Evolutionary conservation across 768 basidiomycete genomes (phyloP).

Genomic region (Leccinum subtestaceum): DNA sequence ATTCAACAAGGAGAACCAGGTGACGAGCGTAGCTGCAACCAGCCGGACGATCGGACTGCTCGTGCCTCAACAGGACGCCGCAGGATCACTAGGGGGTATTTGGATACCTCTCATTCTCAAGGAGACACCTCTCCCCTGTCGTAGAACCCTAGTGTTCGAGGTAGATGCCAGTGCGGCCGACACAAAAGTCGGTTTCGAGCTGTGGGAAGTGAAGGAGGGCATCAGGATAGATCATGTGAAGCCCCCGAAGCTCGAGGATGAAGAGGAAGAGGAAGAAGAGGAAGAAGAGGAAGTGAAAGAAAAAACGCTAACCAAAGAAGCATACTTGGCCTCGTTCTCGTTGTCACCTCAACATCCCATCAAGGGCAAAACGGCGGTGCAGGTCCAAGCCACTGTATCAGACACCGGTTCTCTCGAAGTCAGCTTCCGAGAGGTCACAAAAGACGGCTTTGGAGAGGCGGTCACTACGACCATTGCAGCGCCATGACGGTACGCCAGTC

Average conservation of each 20-base stretch:
- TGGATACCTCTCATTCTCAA: constrained; percentile 66
- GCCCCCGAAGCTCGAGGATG: constrained; percentile 42
- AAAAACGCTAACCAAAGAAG: constrained; percentile 55
- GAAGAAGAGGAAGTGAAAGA: constrained; percentile 58
- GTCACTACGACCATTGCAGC: constrained; percentile 28
- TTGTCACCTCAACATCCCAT: constrained; percentile 38
- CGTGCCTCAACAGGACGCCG: constrained; percentile 49
- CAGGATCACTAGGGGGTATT: constrained; percentile 50
- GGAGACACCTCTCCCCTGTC: constrained; percentile 69
- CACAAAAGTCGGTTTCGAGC: constrained; percentile 54
- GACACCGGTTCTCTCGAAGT: constrained; percentile 37
- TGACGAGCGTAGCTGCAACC: constrained; percentile 51
- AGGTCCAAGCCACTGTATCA: constrained; percentile 40
- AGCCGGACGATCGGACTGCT: constrained; percentile 62
- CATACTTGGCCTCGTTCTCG: constrained; percentile 38
- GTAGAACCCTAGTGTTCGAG: constrained; percentile 58
- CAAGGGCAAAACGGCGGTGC: constrained; percentile 50
- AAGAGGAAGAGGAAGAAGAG: constrained; percentile 32
- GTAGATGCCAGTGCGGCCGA: constrained; percentile 44
- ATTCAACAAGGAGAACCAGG: constrained; percentile 43
- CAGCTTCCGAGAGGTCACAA: constrained; percentile 37
- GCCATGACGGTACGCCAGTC: constrained; percentile 15
- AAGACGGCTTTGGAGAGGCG: constrained; percentile 33
- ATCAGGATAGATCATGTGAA: constrained; percentile 60
- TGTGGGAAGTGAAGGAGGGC: constrained; percentile 75